Conservation (phyloP, 2,329 filamentous ascomycete species). For the Exophiala alcalophila region DNA sequence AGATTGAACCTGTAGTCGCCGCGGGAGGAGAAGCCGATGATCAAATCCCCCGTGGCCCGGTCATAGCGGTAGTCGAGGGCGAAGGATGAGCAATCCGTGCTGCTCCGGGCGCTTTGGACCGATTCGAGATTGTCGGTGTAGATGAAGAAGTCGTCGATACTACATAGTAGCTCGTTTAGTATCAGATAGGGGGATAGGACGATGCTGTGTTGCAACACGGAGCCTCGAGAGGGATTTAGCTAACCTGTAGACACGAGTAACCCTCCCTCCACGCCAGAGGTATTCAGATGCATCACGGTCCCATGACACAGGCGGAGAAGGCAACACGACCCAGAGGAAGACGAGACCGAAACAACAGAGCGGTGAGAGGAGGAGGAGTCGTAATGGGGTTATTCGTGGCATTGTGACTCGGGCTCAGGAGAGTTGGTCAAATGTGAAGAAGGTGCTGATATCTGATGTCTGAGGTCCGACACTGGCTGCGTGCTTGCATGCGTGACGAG, state of each 20-base stretch:
- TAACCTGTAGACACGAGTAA: background rate
- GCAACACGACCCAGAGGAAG: constrained; percentile 5
- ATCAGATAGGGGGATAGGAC: background rate
- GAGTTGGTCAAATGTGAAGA: no score
- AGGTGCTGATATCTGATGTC: no score
- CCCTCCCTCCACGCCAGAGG: background rate
- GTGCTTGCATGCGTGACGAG: no score
- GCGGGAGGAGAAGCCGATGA: constrained; percentile 2
- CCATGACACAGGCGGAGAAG: constrained; percentile 3
- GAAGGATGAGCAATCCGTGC: constrained; percentile 6
- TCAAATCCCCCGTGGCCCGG: background rate
- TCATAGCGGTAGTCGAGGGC: constrained; percentile 13
- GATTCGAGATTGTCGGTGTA: constrained; percentile 1
- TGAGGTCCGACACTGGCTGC: no score
- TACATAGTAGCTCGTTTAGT: background rate
- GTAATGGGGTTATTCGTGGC: constrained; percentile 9
- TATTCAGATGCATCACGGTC: background rate
- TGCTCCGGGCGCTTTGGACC: constrained; percentile 5
- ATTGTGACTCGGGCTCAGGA: background rate
- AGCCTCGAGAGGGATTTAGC: no score
- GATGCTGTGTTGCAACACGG: no score
- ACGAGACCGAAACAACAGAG: constrained; percentile 3
- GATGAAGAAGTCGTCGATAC: constrained; percentile 13
- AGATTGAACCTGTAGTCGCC: background rate
- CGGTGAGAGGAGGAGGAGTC: background rate